Evolutionary conservation across 495 filamentous ascomycete genomes (phyloP).

Genomic region (Daldinia decipiens): DNA sequence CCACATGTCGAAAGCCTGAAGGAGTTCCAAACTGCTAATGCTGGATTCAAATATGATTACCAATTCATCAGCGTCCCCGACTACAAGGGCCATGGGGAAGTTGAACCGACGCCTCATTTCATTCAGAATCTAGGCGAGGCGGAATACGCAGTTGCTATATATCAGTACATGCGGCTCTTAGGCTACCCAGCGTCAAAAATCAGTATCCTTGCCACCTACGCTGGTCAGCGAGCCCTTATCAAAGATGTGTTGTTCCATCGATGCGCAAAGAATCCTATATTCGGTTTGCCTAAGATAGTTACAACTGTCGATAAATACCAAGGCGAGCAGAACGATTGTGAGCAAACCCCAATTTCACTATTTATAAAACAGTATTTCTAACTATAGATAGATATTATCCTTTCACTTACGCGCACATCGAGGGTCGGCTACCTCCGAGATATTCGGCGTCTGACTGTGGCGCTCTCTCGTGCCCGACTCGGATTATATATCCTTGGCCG

Average conservation of each 20-base stretch:
- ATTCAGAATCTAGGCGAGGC: slow-evolving; percentile 97
- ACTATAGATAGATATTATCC: slow-evolving; percentile 76
- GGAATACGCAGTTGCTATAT: slow-evolving; percentile 95
- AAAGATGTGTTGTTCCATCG: slow-evolving; percentile 87
- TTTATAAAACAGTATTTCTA: slow-evolving; percentile 40
- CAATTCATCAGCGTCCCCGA: slow-evolving; percentile 97
- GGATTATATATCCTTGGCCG: slow-evolving; percentile 95
- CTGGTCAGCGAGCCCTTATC: slow-evolving; percentile 92
- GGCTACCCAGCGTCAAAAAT: slow-evolving; percentile 95
- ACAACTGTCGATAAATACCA: slow-evolving; percentile 98
- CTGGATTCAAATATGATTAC: slow-evolving; percentile 92
- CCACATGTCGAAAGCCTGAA: slow-evolving; percentile 71
- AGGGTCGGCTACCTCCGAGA: slow-evolving; percentile 94
- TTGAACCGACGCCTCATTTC: slow-evolving; percentile 93
- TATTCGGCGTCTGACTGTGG: slow-evolving; percentile 92
- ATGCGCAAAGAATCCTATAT: slow-evolving; percentile 82
- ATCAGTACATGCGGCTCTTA: slow-evolving; percentile 96
- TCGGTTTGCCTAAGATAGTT: slow-evolving; percentile 90
- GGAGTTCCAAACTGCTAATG: slow-evolving; percentile 86
- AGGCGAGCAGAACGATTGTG: slow-evolving; percentile 98
- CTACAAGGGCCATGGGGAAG: slow-evolving; percentile 90
- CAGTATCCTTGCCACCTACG: slow-evolving; percentile 91
- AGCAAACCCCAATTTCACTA: slow-evolving; percentile 50
- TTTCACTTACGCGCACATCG: slow-evolving; percentile 89
- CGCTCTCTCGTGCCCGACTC: slow-evolving; percentile 91